phyloP scores from a whole-genome alignment of 495 filamentous ascomycete genomes.

The Lepidopterella palustris region DNA sequence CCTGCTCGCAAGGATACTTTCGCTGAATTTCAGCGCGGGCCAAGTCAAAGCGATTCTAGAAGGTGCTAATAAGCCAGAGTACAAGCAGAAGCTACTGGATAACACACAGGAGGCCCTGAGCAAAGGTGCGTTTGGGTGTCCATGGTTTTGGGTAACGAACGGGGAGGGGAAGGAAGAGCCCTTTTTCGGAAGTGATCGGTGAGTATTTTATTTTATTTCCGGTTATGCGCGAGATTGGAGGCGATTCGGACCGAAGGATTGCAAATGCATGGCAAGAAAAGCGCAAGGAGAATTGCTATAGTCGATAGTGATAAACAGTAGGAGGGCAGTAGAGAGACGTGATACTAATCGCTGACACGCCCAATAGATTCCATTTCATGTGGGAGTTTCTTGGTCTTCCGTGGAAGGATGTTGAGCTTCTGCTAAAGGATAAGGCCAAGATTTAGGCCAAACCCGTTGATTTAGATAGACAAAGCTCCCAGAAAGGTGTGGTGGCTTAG shows the following conservation, averaged over 20 bases:
- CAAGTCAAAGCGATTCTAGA: conserved; percentile 48
- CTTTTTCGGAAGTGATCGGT: conserved; percentile 75
- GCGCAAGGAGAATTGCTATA: no score
- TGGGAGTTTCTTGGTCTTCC: conserved; percentile 35
- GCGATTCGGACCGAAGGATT: background rate
- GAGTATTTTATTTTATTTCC: conserved; percentile 8
- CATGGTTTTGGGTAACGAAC: conserved; percentile 70
- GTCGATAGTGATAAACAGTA: no score
- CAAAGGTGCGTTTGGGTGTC: conserved; percentile 64
- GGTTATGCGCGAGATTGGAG: background rate
- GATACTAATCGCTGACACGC: background rate
- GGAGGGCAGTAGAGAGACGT: background rate
- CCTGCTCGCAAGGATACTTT: conserved; percentile 34
- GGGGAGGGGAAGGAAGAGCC: conserved; percentile 51
- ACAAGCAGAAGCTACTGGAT: conserved; percentile 53
- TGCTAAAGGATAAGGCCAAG: conserved; percentile 18
- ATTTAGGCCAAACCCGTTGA: no score
- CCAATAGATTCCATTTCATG: conserved; percentile 29
- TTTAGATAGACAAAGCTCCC: no score
- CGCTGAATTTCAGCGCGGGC: conserved; percentile 36
- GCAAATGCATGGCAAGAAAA: no score
- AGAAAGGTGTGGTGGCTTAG: no score
- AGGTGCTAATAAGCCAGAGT: conserved; percentile 42
- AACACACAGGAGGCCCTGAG: conserved; percentile 56
- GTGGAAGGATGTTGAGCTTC: conserved; percentile 25